Evolutionary conservation across 768 basidiomycete genomes (phyloP).

Genomic region (Kwoniella pini): DNA sequence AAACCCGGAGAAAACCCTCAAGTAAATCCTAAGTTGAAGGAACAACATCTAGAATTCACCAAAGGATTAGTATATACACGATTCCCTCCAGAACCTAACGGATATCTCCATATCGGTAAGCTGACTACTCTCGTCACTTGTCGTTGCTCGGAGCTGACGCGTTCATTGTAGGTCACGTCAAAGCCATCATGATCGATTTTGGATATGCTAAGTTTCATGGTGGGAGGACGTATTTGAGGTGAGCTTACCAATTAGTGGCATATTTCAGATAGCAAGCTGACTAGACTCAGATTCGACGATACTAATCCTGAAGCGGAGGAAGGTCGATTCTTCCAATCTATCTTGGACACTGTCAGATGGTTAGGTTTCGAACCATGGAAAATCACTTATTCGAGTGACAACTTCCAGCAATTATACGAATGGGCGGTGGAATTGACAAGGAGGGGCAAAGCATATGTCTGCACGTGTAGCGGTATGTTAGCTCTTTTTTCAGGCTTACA

Average conservation of each 20-base stretch:
- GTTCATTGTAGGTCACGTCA: constrained; percentile 91
- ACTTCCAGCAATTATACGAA: constrained; percentile 82
- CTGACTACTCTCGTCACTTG: too few relatives aligned
- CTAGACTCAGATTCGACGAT: constrained; percentile 71
- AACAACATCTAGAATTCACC: constrained; percentile 77
- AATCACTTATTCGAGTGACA: constrained; percentile 98
- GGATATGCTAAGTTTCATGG: constrained; percentile 94
- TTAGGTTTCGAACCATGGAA: constrained; percentile 97
- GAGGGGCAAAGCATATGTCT: constrained; percentile 90
- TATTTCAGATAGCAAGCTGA: constrained; percentile 4
- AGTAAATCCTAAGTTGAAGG: constrained; percentile 71
- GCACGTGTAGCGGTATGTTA: constrained; percentile 86
- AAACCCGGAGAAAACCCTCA: constrained; percentile 93
- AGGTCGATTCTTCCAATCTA: constrained; percentile 91
- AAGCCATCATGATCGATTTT: constrained; percentile 97
- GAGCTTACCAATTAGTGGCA: constrained; percentile 10
- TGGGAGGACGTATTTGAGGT: constrained; percentile 87
- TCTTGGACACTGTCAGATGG: constrained; percentile 93
- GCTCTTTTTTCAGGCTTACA: too few relatives aligned
- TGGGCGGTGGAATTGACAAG: constrained; percentile 85
- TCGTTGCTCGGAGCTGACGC: too few relatives aligned
- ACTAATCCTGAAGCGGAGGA: constrained; percentile 99
- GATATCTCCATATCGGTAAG: constrained; percentile 68
- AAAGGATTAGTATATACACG: constrained; percentile 86
- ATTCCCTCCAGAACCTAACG: constrained; percentile 98